Evolutionary conservation across 176 grass and related monocot genomes (phyloP).

Genomic region (Juncus effusus): DNA sequence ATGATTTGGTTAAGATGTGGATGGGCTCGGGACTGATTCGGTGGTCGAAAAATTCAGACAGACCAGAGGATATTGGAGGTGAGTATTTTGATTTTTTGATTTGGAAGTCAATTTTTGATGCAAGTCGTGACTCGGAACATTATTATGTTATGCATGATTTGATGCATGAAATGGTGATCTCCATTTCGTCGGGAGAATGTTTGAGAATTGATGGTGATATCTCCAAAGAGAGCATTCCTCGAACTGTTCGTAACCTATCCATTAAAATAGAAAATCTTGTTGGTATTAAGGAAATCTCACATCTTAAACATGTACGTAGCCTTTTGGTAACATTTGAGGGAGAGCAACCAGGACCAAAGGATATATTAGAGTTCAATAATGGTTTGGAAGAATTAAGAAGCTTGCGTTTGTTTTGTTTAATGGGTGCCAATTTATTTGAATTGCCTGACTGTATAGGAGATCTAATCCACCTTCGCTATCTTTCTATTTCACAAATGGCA

Average conservation of each 20-base stretch:
- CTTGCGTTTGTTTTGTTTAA: conserved; percentile 8
- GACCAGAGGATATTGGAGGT: conserved; percentile 22
- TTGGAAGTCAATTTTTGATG: conserved; percentile 25
- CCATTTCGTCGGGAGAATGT: conserved; percentile 24
- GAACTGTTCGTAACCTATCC: conserved; percentile 25
- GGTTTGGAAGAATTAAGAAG: conserved; percentile 28
- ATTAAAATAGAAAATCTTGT: neutral
- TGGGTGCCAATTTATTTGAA: neutral
- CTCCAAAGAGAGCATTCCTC: neutral
- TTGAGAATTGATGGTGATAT: neutral
- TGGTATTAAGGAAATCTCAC: conserved; percentile 18
- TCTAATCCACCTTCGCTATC: conserved; percentile 33
- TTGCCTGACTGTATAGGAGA: conserved; percentile 16
- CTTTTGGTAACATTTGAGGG: conserved; percentile 20
- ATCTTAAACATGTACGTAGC: conserved; percentile 25
- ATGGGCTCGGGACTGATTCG: conserved; percentile 24
- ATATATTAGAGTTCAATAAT: conserved; percentile 7
- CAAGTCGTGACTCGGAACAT: neutral
- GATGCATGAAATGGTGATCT: conserved; percentile 24
- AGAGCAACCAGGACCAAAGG: neutral
- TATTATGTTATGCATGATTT: neutral
- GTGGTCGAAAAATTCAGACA: neutral
- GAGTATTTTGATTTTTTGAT: conserved; percentile 13
- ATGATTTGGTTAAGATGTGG: conserved; percentile 28
- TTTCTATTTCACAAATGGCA: neutral